phyloP scores from a whole-genome alignment of 2,329 filamentous ascomycete genomes.

The Plenodomus biglobosus region DNA sequence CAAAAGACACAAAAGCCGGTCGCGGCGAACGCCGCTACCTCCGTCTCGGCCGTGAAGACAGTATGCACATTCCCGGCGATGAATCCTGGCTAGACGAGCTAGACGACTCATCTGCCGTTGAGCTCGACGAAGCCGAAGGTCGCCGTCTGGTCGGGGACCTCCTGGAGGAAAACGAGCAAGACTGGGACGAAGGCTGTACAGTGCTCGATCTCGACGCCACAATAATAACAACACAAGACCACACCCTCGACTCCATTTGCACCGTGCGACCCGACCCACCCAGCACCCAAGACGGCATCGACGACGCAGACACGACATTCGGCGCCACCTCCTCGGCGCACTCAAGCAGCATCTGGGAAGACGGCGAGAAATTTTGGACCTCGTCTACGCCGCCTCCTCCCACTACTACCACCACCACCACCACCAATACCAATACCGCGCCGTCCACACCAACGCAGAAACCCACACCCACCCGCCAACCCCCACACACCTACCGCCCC shows the following conservation, averaged over 20 bases:
- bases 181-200: constrained; percentile 25
- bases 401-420: neutral
- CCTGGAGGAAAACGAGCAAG: constrained; percentile 26
- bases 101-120: constrained; percentile 16
- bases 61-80: constrained; percentile 29
- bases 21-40: constrained; percentile 42
- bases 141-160: constrained; percentile 22
- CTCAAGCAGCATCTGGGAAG: constrained; percentile 36
- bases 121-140: constrained; percentile 24
- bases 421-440: constrained; percentile 13
- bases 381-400: constrained; percentile 17
- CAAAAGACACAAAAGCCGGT: constrained; percentile 22
- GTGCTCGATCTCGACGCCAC: constrained; percentile 15
- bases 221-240: neutral
- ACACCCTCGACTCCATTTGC: constrained; percentile 3
- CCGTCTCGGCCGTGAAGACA: constrained; percentile 45
- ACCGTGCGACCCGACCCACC: constrained; percentile 2
- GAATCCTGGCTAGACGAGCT: constrained; percentile 35
- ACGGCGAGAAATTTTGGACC: constrained; percentile 35
- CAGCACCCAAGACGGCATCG: neutral
- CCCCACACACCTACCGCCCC: constrained; percentile 10
- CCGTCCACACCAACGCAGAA: constrained; percentile 9
- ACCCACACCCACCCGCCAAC: constrained; percentile 7
- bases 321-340: constrained; percentile 1
- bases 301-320: neutral